Percentiles rank a stretch among this genome's conserved stretches.
Evolutionary conservation across 148 eudicot genomes (phyloP).

Genomic region (Vaccinium corymbosum): DNA sequence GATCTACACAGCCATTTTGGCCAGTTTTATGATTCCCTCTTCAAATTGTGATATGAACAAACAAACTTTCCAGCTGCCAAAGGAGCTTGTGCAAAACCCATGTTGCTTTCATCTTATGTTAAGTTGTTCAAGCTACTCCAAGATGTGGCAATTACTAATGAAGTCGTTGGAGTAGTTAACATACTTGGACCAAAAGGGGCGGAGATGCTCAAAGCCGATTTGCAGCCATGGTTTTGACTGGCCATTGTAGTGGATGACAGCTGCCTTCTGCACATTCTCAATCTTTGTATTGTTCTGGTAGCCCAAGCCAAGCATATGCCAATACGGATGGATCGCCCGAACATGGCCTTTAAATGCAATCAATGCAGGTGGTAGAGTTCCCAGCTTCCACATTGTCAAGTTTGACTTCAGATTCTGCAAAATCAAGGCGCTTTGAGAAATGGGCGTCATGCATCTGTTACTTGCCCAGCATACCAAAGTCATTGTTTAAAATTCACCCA

Average conservation of each 20-base stretch:
- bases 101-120: slow-evolving; percentile 21
- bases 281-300: slow-evolving; percentile 80
- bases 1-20: slow-evolving; percentile 23
- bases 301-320: slow-evolving; percentile 99
- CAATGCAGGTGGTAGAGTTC: slow-evolving; percentile 95
- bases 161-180: slow-evolving; percentile 87
- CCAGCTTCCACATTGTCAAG: slow-evolving; percentile 94
- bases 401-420: slow-evolving; percentile 93
- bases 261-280: slow-evolving; percentile 74
- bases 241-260: slow-evolving; percentile 98
- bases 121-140: slow-evolving; percentile 54
- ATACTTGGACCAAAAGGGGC: slow-evolving; percentile 96
- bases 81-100: slow-evolving; percentile 24
- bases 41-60: slow-evolving; percentile 18
- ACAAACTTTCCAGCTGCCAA: slow-evolving; percentile 32
- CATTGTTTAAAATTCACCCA: not conserved
- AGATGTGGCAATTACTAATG: slow-evolving; percentile 81
- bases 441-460: not conserved
- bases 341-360: slow-evolving; percentile 93
- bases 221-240: slow-evolving; percentile 98
- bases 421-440: not conserved
- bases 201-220: slow-evolving; percentile 94
- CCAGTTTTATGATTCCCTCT: slow-evolving; percentile 28
- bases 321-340: slow-evolving; percentile 78
- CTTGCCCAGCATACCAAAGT: not conserved